Percentiles rank a stretch among this genome's conserved stretches.
These are phyloP conservation scores for Urochloa ruziziensis DNA, from an alignment of 176 grass and related monocot species.

Conservation along the genomic window DNA sequence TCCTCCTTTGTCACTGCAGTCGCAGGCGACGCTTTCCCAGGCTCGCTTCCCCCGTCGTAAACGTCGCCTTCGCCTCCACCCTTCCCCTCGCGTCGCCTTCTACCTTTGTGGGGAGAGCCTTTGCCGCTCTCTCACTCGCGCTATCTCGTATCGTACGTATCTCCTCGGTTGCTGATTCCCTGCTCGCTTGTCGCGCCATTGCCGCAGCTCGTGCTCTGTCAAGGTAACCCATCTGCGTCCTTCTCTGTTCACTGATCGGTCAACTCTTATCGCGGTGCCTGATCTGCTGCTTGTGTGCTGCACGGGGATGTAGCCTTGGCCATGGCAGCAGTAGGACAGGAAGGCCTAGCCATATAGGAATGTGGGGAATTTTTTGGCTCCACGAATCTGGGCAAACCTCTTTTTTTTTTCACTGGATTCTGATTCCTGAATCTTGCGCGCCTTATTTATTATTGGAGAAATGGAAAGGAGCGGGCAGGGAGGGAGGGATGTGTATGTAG, in stretches of 20 bases:
- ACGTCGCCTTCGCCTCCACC: conserved; percentile 38
- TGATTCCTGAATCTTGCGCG: conserved; percentile 24
- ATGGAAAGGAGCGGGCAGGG: neutral
- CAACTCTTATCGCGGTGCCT: neutral
- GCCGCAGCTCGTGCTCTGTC: neutral
- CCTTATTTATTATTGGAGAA: neutral
- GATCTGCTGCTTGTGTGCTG: neutral
- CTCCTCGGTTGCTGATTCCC: neutral
- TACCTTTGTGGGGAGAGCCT: neutral
- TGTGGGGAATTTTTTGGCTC: conserved; percentile 8
- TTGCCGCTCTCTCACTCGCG: neutral
- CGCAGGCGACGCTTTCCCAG: conserved; percentile 27
- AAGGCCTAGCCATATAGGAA: neutral
- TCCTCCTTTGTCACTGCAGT: conserved; percentile 3
- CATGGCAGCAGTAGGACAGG: neutral
- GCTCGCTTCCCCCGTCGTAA: conserved; percentile 35
- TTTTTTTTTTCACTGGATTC: neutral
- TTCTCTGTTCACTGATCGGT: neutral
- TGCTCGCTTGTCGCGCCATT: conserved; percentile 13
- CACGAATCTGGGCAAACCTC: neutral
- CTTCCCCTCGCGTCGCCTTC: neutral
- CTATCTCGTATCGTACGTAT: no score
- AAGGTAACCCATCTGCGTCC: neutral
- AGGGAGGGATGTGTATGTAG: neutral
- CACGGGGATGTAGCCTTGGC: neutral